Evolutionary conservation across 2,329 filamentous ascomycete genomes (phyloP), one percentile per base, ranked within the genome.

Genomic region (Aspergillus japonicus): DNA sequence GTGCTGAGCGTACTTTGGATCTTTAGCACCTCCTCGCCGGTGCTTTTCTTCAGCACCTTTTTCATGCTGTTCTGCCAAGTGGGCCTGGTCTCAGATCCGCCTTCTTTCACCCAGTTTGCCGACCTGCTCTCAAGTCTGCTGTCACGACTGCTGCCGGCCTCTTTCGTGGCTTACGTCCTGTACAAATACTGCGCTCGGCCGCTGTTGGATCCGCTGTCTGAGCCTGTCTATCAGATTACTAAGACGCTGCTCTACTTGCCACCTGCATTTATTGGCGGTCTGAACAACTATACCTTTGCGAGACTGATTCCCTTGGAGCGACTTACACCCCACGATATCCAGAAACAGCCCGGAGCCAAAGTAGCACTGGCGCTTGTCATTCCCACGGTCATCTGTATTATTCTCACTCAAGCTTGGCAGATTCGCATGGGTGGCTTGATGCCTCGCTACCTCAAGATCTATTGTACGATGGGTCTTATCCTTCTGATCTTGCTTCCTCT

Each of bases 231-330:
- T 54, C 94, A 96, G 71, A 69, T 96, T 48, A 94, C 96, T 71
- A 97, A 96, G 81, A 91, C 92, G 0, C 77, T 98, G 2, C 82
- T 98, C 29, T 98, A 92, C 89, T 81, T 99, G 0, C 93, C 93
- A 1, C 89, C 87, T 7, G 92, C 90, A 71, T 99, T 96, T 89
- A 86, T 97, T 44, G 95, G 93, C 16, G 89, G 91, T 1, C 78
- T 99, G 66, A 94, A 94, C 70, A 98, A 98, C 77, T 96, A 97
- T 76, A 98, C 95, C 0, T 91, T 99, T 70, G 90, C 92, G 68
- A 73, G 74, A 10, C 89, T 91, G 77, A 97, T 99, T 62, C 95
- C 95, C 0, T 95, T 99, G 65, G 87, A 92, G 74, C 89, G 95
- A 2, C 83, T 99, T n/a, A 98, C 91, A 8, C 87, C 89, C 0